phyloP scores from a whole-genome alignment of 2,329 filamentous ascomycete species.

The Helotiales sp. region DNA sequence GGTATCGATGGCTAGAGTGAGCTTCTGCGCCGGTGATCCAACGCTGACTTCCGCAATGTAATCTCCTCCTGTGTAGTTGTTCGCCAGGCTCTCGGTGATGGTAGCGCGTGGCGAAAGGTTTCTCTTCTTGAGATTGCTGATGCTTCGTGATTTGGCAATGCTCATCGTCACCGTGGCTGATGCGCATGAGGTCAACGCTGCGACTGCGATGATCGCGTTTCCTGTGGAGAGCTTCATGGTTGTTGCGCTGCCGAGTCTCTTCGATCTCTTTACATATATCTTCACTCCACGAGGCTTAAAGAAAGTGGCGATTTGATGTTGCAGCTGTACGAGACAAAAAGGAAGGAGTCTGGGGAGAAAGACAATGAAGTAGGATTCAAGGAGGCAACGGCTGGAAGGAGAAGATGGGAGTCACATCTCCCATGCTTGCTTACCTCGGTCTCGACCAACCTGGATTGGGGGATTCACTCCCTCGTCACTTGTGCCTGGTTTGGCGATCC shows the following conservation, averaged over 20 bases:
- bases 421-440: not conserved
- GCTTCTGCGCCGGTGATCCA: conserved; percentile 56
- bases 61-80: conserved; percentile 55
- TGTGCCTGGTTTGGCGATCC: not conserved
- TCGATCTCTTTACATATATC: no score
- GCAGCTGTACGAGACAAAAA: not conserved
- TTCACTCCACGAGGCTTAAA: not conserved
- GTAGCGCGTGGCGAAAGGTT: conserved; percentile 15
- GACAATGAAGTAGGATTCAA: not conserved
- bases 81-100: conserved; percentile 32
- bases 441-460: no score
- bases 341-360: not conserved
- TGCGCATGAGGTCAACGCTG: not conserved
- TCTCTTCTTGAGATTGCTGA: not conserved
- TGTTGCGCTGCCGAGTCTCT: no score
- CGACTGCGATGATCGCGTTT: not conserved
- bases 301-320: not conserved
- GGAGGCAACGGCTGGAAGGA: not conserved
- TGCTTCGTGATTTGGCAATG: not conserved
- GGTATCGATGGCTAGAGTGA: conserved; percentile 59
- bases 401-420: not conserved
- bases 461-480: not conserved
- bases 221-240: not conserved
- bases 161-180: not conserved
- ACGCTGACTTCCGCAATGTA: conserved; percentile 49